Base-by-base conservation (phyloP, 2,329 filamentous ascomycete genomes). In the Fusarium musae region DNA sequence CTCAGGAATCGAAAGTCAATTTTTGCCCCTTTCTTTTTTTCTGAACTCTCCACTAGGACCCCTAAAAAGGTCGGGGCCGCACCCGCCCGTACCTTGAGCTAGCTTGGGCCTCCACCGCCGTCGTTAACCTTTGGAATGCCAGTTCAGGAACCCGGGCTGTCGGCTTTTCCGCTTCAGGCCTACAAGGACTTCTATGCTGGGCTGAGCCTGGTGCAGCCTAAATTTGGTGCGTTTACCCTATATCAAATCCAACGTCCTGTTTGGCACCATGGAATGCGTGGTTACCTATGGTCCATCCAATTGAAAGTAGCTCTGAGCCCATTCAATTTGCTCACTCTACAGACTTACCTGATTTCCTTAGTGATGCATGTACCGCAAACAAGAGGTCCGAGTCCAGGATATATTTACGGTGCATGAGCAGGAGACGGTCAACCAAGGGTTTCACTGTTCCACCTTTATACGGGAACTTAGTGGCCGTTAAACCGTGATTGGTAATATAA, bases 1-100 rank as follows among this genome's bases (percentile, higher is more conserved):
- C 26, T 50, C 21, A 44, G 32, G 9, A 47, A 17, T 58, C 54
- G 9, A 66, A 59, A 52, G 42, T 47, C 34, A 44, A 53, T 64
- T 15, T 43, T 46, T 26, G 13, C 32, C 46, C 58, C 49, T 59
- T 64, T 64, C 28, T 42, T 46, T 43, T 58, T 28, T 59, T 34
- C 40, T 47, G 21, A 42, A 59, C 23, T 42, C 46, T 50, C 47
- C 47, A 53, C 66, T 49, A 34, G 44, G 67, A 59, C 65, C 70
- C 69, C 50, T 62, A 50, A 57, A 69, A 60, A 52, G 15, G 28
- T 42, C 64, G 44, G 54, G 54, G 30, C 59, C 66, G 53, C 34
- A 70, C 49, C 58, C 63, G 53, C 42, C 47, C 47, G 62, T 66
- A 47, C 67, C 61, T 71, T 62, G 43, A 73, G 66, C 66, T 74